phyloP scores from a whole-genome alignment of 2,329 filamentous ascomycete species.

The Alternaria sp. region DNA sequence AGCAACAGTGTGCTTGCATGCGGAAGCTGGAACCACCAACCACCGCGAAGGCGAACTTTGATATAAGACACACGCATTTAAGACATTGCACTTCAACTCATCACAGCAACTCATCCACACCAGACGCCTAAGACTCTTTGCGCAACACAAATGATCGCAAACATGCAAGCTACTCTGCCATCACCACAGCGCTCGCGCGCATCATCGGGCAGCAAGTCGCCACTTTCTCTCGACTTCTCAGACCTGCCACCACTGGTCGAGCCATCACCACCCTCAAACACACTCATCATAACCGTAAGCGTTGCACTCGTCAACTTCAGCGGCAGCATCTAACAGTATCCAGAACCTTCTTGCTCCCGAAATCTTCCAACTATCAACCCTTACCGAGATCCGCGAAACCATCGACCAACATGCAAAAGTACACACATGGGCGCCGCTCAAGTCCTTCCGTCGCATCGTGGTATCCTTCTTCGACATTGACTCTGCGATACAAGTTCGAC shows the following conservation, averaged over 20 bases:
- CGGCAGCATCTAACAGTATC: conserved; percentile 24
- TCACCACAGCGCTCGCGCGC: conserved; percentile 47
- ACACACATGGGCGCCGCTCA: conserved; percentile 80
- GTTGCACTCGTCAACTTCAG: background rate
- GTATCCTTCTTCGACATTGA: conserved; percentile 77
- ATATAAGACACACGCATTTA: conserved; percentile 36
- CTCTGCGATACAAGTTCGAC: conserved; percentile 74
- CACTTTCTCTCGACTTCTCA: conserved; percentile 77
- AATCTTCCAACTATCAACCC: conserved; percentile 77
- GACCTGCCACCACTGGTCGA: conserved; percentile 72
- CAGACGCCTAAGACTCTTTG: conserved; percentile 11
- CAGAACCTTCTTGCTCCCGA: conserved; percentile 74
- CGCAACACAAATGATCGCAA: conserved; percentile 29
- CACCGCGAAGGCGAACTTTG: conserved; percentile 24
- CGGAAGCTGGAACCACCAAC: conserved; percentile 31
- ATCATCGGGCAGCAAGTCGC: conserved; percentile 51
- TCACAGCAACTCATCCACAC: conserved; percentile 19
- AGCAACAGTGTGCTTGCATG: conserved; percentile 29
- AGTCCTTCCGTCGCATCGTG: conserved; percentile 82
- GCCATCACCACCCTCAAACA: conserved; percentile 82
- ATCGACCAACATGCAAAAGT: conserved; percentile 75
- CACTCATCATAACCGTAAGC: conserved; percentile 75
- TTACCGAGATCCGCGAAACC: conserved; percentile 75
- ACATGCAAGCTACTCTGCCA: conserved; percentile 42
- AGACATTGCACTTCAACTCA: conserved; percentile 21